Evolutionary conservation across 1,284 basidiomycete species (phyloP).

Genomic region (Papiliotrema terrestris): DNA sequence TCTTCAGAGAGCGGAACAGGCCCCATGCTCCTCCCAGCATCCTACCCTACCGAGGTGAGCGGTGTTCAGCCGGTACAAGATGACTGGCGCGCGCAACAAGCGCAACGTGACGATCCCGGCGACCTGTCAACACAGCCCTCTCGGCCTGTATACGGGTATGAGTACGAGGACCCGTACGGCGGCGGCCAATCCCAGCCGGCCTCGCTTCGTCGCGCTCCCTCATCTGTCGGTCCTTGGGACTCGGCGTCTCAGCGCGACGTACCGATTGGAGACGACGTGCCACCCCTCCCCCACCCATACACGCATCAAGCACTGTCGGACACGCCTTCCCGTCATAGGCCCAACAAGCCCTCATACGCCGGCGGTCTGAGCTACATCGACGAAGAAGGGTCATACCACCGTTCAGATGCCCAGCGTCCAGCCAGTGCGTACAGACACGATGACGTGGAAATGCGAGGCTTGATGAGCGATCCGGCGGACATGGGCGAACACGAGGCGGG

Average conservation of each 20-base stretch:
- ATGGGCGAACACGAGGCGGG: constrained; percentile 11
- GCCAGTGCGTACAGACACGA: constrained; percentile 10
- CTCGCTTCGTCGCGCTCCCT: constrained; percentile 5
- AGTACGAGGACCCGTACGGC: constrained; percentile 18
- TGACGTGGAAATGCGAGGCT: constrained; percentile 24
- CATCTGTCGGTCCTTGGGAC: constrained; percentile 39
- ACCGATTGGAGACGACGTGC: neutral
- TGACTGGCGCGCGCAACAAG: neutral
- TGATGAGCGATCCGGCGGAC: constrained; percentile 12
- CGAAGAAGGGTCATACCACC: constrained; percentile 35
- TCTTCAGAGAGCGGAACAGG: constrained; percentile 8
- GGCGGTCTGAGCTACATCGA: constrained; percentile 37
- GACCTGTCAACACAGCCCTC: neutral
- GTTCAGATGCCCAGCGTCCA: constrained; percentile 20
- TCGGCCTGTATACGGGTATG: neutral
- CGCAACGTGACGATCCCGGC: neutral
- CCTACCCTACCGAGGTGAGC: neutral
- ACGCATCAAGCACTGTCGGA: constrained; percentile 1
- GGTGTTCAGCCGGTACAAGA: constrained; percentile 6
- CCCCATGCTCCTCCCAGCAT: constrained; percentile 4
- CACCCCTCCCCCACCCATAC: neutral
- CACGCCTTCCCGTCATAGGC: constrained; percentile 8
- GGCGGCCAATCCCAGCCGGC: neutral
- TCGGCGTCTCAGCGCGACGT: constrained; percentile 29
- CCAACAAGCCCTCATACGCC: constrained; percentile 18